Base-by-base conservation (phyloP, 148 eudicot species). In the Fallopia convolvulus region DNA sequence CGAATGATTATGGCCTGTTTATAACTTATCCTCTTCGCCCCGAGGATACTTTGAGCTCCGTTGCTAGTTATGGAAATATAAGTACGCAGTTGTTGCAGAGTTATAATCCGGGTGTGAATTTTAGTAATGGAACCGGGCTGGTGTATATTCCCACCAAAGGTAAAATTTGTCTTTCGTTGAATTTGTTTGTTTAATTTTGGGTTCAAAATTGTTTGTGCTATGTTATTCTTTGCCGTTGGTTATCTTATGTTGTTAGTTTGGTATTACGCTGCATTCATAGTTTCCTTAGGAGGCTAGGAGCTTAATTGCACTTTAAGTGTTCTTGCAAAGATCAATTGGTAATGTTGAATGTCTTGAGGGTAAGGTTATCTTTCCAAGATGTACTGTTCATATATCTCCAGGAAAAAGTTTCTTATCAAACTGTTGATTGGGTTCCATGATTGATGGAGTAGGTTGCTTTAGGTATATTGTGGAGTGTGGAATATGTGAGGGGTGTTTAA, bases 111-210 rank as follows among this genome's bases (percentile, higher is more conserved):
- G 75, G 42, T 61, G 88, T 50, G 6, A 39, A 92, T 81, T 90
- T 89, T 33, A 82, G 83, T 56, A 74, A 84, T 0, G 97, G 92
- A 72, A 76, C 76, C 12, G 91, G 90, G 30, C 77, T 92, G 79
- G 92, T 94, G 70, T 94, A 74, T 79, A 68, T 90, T 75, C 98
- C 98, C 3, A 90, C 85, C 40, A 79, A 47, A 90, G 98, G 98
- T 94, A 47, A 78, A 26, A 20, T 15, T 73, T 73, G 15, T 72
- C 13, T 9, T 32, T 14, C 3, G 20, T 66, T 30, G 6, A 9
- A 36, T 49, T 46, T 33, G 30, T 52, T 52, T 65, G 52, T 50
- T 50, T 55, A 9, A 9, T 26, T 46, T 46, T 39, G 30, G 2
- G 47, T 30, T 32, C 39, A 39, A 26, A 56, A 8, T 32, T 56